Conservation (phyloP, 2,329 filamentous ascomycete species). For the Verticillium tricorpus region DNA sequence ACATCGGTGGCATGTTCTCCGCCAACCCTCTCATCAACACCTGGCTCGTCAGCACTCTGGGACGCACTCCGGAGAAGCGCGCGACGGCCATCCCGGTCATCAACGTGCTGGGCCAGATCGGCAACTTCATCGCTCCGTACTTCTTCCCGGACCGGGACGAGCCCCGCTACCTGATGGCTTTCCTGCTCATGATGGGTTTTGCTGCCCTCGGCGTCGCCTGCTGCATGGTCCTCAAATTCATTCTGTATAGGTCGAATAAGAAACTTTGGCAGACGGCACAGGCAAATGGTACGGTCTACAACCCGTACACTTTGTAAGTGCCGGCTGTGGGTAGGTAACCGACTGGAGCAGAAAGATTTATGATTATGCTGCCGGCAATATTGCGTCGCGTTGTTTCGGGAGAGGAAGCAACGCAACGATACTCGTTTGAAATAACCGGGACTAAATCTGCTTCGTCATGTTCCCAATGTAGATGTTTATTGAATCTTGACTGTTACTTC, state of each 20-base stretch:
- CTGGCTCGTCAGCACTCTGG: slow-evolving; percentile 34
- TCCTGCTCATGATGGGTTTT: slow-evolving; percentile 13
- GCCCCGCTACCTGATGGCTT: slow-evolving; percentile 15
- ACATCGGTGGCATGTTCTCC: slow-evolving; percentile 29
- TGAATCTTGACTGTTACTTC: neutral
- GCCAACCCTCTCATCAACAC: slow-evolving; percentile 39
- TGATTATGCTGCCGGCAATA: neutral
- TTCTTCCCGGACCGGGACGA: slow-evolving; percentile 28
- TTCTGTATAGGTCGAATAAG: slow-evolving; percentile 29
- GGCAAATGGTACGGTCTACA: slow-evolving; percentile 18
- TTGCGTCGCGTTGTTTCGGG: neutral
- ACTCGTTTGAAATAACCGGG: neutral
- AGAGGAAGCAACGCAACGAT: neutral
- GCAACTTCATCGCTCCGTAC: slow-evolving; percentile 34
- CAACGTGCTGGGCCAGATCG: slow-evolving; percentile 28
- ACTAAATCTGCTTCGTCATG: neutral
- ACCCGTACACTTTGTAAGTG: slow-evolving; percentile 1
- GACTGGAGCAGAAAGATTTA: neutral
- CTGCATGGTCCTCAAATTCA: slow-evolving; percentile 29
- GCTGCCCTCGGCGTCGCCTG: slow-evolving; percentile 26
- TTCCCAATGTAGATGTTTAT: neutral
- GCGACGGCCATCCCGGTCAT: slow-evolving; percentile 35
- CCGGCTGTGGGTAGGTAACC: no score
- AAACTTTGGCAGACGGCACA: slow-evolving; percentile 18
- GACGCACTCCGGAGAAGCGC: slow-evolving; percentile 42